Evolutionary conservation across 495 filamentous ascomycete species (phyloP), one percentile per base, ranked within the genome.

Genomic region (Cenococcum geophilum): DNA sequence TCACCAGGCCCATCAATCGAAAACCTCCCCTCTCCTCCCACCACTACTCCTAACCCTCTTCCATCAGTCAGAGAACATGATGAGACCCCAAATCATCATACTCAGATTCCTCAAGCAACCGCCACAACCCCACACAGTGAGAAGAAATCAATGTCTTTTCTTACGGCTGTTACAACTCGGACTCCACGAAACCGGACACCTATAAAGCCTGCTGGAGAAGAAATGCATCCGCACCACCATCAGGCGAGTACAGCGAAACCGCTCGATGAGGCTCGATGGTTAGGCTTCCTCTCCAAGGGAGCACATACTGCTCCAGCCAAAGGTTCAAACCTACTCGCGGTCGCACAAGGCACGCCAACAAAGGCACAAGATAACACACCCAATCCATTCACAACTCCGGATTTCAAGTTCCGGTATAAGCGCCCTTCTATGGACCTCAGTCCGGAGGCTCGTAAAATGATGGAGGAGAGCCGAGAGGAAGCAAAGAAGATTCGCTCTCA

Each of bases 391-490:
- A 57, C 58, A 16, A 57, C 58, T 12, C 82, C 88, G 0, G 79
- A 77, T 0, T 95, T 91, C 71, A 86, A 89, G 42, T 95, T 95
- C 75, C 84, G 80, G 60, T 86, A 88, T 61, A 72, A 77, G 27
- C 78, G 77, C 32, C 78, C 81, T 21, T 77, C 77, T 10, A 75
- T 82, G 23, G 62, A 45, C 5, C 82, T 96, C 12, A 87, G 87
- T 56, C 79, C 83, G 11, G 84, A 87, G 48, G 87, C 91, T 4
- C 86, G 83, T 71, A 79, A 80, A 52, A 80, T 96, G 71, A 92
- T 93, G 87, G 82, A 86, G 27, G 84, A 84, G 47, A 74, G 89
- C 18, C 86, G 88, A 0, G 83, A 80, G 18, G 81, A 93, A 59
- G 87, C 85, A 4, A 80, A 77, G 12, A 79, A 78, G 42, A 86